A percentile compares a stretch with the other conserved stretches of the same genome.
Conservation (phyloP, 2,329 filamentous ascomycete species). For the Penicillium oxalicum region DNA sequence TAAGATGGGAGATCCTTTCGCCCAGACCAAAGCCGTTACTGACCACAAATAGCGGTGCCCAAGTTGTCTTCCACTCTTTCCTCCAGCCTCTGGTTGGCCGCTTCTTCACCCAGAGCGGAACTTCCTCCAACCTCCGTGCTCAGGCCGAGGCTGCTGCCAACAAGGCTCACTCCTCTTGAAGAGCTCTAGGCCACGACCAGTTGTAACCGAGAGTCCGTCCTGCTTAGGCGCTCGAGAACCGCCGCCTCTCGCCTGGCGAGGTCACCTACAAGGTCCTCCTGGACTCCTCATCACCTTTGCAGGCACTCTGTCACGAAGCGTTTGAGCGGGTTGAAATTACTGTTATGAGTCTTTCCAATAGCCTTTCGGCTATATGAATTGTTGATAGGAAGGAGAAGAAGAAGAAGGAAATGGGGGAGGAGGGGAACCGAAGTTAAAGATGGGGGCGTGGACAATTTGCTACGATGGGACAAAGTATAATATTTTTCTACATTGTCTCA, state of each 20-base stretch:
- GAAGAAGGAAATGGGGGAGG: not conserved
- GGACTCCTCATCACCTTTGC: no score
- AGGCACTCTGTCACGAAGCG: constrained; percentile 11
- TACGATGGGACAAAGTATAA: no score
- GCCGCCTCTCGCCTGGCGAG: no score
- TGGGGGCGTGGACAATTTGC: no score
- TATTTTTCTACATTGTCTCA: no score
- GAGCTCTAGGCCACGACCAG: constrained; percentile 8
- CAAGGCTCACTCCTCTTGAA: constrained; percentile 58
- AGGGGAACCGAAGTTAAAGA: not conserved
- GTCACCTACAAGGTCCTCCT: no score
- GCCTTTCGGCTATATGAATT: constrained; percentile 1
- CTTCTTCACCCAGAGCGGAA: constrained; percentile 75
- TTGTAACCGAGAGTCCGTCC: constrained; percentile 18
- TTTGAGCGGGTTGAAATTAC: constrained; percentile 4
- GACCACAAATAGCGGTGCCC: constrained; percentile 64
- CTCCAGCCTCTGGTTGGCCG: constrained; percentile 84
- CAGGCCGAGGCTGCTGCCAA: constrained; percentile 70
- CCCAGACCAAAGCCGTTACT: not conserved
- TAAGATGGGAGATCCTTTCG: constrained; percentile 46
- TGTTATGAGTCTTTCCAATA: constrained; percentile 2
- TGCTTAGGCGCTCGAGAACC: constrained; percentile 5
- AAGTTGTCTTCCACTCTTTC: constrained; percentile 95
- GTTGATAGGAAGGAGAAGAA: constrained; percentile 9
- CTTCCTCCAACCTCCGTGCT: constrained; percentile 79